These are phyloP conservation scores for Cryptococcus sp. DNA, from an alignment of 1,284 basidiomycete genomes.

Conservation along the genomic window DNA sequence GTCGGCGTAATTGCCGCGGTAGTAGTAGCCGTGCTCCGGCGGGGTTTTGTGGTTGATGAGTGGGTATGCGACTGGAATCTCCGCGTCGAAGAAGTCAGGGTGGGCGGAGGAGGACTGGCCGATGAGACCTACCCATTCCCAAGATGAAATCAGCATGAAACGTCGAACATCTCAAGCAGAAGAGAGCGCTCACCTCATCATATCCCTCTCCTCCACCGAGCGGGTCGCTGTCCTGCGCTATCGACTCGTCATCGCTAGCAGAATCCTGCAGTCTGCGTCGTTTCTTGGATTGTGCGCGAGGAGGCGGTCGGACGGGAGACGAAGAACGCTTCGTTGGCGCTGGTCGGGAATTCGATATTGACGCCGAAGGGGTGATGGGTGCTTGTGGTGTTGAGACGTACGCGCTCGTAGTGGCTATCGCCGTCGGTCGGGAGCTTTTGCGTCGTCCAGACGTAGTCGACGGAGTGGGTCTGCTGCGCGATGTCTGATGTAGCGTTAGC, in stretches of 20 bases:
- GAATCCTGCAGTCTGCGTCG: constrained; percentile 19
- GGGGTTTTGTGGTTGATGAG: constrained; percentile 1
- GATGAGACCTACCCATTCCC: not conserved
- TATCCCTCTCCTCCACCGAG: constrained; percentile 1
- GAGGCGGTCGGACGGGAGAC: constrained; percentile 10
- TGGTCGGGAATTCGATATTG: no score
- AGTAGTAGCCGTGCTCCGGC: not conserved
- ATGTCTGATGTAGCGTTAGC: not conserved
- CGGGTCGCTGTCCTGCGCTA: constrained; percentile 1
- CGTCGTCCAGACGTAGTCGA: not conserved
- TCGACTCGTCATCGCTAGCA: constrained; percentile 3
- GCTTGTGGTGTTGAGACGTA: constrained; percentile 3
- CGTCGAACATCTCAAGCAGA: not conserved
- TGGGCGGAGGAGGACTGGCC: not conserved
- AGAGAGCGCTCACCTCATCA: not conserved
- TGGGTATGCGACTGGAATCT: not conserved
- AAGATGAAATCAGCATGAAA: not conserved
- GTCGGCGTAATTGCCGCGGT: not conserved
- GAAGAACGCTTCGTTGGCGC: constrained; percentile 2
- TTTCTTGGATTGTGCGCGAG: constrained; percentile 17
- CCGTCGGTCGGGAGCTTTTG: not conserved
- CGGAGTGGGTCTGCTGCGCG: not conserved
- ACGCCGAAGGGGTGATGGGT: not conserved
- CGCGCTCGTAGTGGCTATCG: not conserved
- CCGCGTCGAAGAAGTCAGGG: not conserved